Percentiles rank a stretch among this genome's conserved stretches.
These are phyloP conservation scores for Xerophyta viscosa DNA, from an alignment of 106 monocot genomes.

Conservation along the genomic window DNA sequence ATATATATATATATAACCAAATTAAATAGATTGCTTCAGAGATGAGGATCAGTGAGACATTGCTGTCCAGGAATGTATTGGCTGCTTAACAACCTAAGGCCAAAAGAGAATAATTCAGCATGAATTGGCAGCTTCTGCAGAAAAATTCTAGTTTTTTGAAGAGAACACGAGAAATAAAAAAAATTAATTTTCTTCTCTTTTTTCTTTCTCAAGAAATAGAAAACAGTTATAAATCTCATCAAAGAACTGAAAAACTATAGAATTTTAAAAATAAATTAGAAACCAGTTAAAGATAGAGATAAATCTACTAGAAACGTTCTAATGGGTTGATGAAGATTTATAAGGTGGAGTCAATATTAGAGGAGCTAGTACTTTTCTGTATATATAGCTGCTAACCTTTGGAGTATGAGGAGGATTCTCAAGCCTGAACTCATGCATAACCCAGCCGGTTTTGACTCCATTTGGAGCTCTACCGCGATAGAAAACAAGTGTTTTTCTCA, in stretches of 20 bases:
- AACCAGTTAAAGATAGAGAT: too few relatives aligned
- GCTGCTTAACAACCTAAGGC: not conserved
- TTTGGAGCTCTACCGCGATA: slow-evolving; percentile 63
- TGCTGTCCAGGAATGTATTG: not conserved
- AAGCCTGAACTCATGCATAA: slow-evolving; percentile 64
- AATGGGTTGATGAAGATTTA: not conserved
- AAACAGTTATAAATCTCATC: too few relatives aligned
- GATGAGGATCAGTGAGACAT: slow-evolving; percentile 1
- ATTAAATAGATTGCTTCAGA: not conserved
- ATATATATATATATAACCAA: not conserved
- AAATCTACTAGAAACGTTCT: too few relatives aligned
- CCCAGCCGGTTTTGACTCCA: slow-evolving; percentile 44
- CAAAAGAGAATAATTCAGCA: not conserved
- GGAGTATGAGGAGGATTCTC: slow-evolving; percentile 38
- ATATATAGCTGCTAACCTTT: slow-evolving; percentile 25
- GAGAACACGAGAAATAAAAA: not conserved
- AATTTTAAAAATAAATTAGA: too few relatives aligned
- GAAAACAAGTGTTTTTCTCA: slow-evolving; percentile 67
- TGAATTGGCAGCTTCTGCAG: not conserved
- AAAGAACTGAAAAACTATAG: too few relatives aligned
- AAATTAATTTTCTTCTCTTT: not conserved
- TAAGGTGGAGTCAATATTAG: not conserved
- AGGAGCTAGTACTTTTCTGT: not conserved
- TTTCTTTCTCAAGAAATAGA: not conserved
- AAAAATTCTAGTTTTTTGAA: not conserved